Percentiles rank a stretch among this genome's conserved stretches.
Conservation (phyloP, 1,284 basidiomycete genomes). For the Clitocybe nebularis region DNA sequence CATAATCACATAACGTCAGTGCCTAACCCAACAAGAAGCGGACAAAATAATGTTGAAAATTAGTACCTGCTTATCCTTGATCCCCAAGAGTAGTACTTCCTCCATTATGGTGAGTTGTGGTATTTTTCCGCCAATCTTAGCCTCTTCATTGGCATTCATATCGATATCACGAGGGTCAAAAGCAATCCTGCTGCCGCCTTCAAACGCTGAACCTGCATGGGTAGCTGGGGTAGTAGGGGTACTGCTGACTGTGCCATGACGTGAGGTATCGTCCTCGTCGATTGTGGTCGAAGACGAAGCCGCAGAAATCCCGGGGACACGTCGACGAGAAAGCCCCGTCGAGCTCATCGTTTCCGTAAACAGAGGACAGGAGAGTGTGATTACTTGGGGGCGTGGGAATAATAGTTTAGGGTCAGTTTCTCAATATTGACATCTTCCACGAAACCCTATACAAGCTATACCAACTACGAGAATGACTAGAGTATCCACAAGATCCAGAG, state of each 20-base stretch:
- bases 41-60: not conserved
- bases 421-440: no score
- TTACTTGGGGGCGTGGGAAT: no score
- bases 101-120: constrained; percentile 95
- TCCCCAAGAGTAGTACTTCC: constrained; percentile 88
- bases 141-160: constrained; percentile 67
- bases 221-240: constrained; percentile 12
- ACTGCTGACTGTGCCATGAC: not conserved
- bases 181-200: constrained; percentile 83
- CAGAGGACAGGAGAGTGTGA: no score
- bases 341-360: no score
- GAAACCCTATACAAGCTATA: no score
- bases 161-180: constrained; percentile 92
- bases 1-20: not conserved
- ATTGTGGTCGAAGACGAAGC: constrained; percentile 10
- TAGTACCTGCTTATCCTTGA: constrained; percentile 85
- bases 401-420: no score
- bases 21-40: not conserved
- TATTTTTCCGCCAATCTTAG: constrained; percentile 62
- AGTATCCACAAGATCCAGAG: no score
- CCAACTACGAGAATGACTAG: no score
- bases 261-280: constrained; percentile 20
- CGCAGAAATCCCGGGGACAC: constrained; percentile 33
- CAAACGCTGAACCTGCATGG: constrained; percentile 73
- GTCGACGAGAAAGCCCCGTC: constrained; percentile 50